Conservation (phyloP, 805 yeast species). For the Saccharomycopsis olivae region DNA sequence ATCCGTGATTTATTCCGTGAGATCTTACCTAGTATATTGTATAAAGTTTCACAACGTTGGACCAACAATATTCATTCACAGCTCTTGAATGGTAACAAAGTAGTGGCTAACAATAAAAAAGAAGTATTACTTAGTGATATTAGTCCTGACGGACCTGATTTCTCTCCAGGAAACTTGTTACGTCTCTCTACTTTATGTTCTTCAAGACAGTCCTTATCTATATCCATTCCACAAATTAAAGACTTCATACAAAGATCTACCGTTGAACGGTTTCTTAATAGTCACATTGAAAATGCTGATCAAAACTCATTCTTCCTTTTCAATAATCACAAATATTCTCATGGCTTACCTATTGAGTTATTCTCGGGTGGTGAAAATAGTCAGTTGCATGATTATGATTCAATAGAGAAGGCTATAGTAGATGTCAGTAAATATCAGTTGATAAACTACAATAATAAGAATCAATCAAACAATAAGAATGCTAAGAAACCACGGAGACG, state of each 20-base stretch:
- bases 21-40: constrained; percentile 70
- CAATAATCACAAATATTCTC: constrained; percentile 13
- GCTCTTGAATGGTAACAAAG: constrained; percentile 11
- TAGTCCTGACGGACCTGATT: constrained; percentile 48
- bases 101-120: constrained; percentile 22
- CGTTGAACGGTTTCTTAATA: constrained; percentile 24
- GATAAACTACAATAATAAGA: constrained; percentile 15
- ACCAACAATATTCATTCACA: constrained; percentile 26
- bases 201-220: constrained; percentile 72
- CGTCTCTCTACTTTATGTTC: constrained; percentile 58
- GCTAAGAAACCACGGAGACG: constrained; percentile 23
- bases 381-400: constrained; percentile 1
- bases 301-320: constrained; percentile 13
- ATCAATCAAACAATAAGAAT: constrained; percentile 10
- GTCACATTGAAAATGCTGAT: constrained; percentile 8
- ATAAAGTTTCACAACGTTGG: constrained; percentile 63
- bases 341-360: constrained; percentile 14
- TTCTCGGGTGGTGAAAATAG: not conserved
- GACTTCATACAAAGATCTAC: constrained; percentile 49
- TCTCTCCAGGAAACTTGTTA: constrained; percentile 57
- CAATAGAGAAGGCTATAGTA: constrained; percentile 13
- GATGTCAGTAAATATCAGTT: constrained; percentile 18
- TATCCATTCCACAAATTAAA: constrained; percentile 48
- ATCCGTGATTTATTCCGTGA: constrained; percentile 75
- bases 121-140: constrained; percentile 38